Conservation (phyloP, 225 moss, liverwort and hornwort genomes). For the Rhytidiadelphus loreus region DNA sequence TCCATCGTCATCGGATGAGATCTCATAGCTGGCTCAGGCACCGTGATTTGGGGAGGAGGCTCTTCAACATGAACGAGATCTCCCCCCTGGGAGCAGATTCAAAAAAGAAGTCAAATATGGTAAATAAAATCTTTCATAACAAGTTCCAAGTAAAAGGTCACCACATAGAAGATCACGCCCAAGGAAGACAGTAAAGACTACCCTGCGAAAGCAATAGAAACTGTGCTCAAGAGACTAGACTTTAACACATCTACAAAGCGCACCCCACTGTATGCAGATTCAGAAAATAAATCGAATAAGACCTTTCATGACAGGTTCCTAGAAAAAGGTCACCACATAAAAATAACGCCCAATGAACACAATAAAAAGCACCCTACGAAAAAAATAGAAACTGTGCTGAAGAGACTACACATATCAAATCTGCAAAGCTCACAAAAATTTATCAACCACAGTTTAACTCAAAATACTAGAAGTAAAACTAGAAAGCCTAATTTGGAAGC, state of each 20-base stretch:
- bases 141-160: neutral
- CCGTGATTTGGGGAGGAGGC: neutral
- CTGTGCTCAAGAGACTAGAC: neutral
- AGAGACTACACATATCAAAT: neutral
- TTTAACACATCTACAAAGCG: neutral
- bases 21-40: conserved; percentile 14
- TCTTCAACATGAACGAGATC: neutral
- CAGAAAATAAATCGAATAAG: neutral
- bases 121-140: neutral
- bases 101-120: neutral
- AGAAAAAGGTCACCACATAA: neutral
- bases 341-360: neutral
- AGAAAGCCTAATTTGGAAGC: neutral
- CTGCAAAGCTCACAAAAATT: neutral
- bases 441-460: neutral
- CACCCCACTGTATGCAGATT: neutral
- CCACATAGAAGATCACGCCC: neutral
- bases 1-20: conserved; percentile 16
- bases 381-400: neutral
- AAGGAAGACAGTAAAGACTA: neutral
- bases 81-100: neutral
- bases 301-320: neutral
- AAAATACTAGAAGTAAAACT: neutral
- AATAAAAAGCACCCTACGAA: neutral
- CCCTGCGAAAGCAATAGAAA: neutral